Conservation (phyloP, 768 basidiomycete genomes). For the Suillus tomentosus region DNA sequence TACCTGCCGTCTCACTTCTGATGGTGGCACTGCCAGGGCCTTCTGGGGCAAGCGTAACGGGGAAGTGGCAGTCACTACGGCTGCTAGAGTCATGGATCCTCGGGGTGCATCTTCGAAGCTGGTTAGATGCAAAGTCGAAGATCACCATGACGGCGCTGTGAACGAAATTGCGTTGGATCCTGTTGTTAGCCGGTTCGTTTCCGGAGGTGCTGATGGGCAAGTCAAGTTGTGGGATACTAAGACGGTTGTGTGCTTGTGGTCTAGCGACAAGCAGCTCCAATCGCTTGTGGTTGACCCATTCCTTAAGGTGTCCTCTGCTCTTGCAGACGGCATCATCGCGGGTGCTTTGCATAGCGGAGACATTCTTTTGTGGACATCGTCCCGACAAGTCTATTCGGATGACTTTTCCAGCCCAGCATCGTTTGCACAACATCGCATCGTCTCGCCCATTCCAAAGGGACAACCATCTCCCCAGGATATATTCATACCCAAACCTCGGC, state of each 20-base stretch:
- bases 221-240: slow-evolving; percentile 76
- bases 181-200: slow-evolving; percentile 41
- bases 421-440: slow-evolving; percentile 36
- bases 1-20: slow-evolving; percentile 56
- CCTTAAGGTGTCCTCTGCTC: slow-evolving; percentile 48
- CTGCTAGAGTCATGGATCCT: slow-evolving; percentile 59
- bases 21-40: slow-evolving; percentile 65
- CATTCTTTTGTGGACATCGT: slow-evolving; percentile 48
- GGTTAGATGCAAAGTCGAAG: slow-evolving; percentile 49
- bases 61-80: slow-evolving; percentile 62
- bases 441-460: slow-evolving; percentile 34
- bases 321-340: slow-evolving; percentile 46
- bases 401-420: slow-evolving; percentile 17
- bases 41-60: slow-evolving; percentile 77
- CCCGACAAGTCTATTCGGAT: slow-evolving; percentile 12
- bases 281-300: slow-evolving; percentile 49
- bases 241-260: slow-evolving; percentile 61
- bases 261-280: slow-evolving; percentile 43
- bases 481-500: slow-evolving; percentile 14
- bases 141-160: slow-evolving; percentile 67
- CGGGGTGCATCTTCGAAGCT: slow-evolving; percentile 46
- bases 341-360: slow-evolving; percentile 60
- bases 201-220: slow-evolving; percentile 61
- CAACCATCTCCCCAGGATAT: slow-evolving; percentile 5
- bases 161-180: slow-evolving; percentile 56